phyloP scores from a whole-genome alignment of 176 grass and related monocot species.

The Eragrostis curvula region DNA sequence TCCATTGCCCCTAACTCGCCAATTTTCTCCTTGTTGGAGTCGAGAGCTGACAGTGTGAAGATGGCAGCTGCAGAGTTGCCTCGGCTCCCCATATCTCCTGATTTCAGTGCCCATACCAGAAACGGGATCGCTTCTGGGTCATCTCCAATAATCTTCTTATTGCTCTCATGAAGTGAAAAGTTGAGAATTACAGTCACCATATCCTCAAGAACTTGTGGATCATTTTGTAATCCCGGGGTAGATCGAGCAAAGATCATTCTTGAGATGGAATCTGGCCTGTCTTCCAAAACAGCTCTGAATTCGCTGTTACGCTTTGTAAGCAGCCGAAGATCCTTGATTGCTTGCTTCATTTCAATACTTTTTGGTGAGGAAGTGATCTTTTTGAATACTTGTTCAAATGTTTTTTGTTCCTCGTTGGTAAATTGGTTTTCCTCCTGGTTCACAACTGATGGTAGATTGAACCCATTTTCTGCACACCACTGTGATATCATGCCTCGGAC shows the following conservation, averaged over 20 bases:
- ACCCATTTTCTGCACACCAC: slow-evolving; percentile 66
- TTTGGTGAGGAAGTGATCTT: slow-evolving; percentile 61
- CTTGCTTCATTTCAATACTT: slow-evolving; percentile 59
- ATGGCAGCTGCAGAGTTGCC: slow-evolving; percentile 79
- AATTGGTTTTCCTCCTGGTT: slow-evolving; percentile 44
- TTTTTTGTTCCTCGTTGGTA: slow-evolving; percentile 54
- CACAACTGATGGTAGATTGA: slow-evolving; percentile 46
- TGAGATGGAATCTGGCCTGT: slow-evolving; percentile 64
- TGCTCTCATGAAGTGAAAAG: slow-evolving; percentile 85
- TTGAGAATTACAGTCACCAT: slow-evolving; percentile 86
- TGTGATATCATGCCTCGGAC: slow-evolving; percentile 67
- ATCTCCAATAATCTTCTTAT: slow-evolving; percentile 82
- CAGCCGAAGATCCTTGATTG: slow-evolving; percentile 63
- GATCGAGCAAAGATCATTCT: slow-evolving; percentile 63
- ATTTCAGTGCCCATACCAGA: slow-evolving; percentile 68
- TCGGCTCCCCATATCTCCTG: slow-evolving; percentile 66
- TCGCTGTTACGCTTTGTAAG: slow-evolving; percentile 72
- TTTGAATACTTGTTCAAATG: slow-evolving; percentile 59
- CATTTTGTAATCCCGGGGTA: slow-evolving; percentile 51
- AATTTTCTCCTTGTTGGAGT: slow-evolving; percentile 81
- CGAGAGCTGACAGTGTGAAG: slow-evolving; percentile 82
- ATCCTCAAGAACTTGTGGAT: slow-evolving; percentile 72
- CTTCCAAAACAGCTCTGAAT: slow-evolving; percentile 74
- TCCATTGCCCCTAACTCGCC: slow-evolving; percentile 60
- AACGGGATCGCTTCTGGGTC: slow-evolving; percentile 63